Base-by-base conservation (phyloP, 345 rosid genomes). In the Anacardium occidentale region DNA sequence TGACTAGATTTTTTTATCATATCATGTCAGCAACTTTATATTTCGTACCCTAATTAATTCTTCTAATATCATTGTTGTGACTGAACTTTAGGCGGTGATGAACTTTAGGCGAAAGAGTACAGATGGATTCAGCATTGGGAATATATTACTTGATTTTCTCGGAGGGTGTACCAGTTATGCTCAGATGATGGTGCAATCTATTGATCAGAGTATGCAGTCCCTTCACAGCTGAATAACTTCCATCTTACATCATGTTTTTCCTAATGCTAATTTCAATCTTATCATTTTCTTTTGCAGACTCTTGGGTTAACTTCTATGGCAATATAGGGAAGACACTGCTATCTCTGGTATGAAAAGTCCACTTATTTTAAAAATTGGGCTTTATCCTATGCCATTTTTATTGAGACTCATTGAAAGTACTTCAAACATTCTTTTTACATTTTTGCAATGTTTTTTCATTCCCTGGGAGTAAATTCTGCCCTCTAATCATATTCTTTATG, bases 271-370 rank as follows among this genome's bases (percentile, higher is more conserved):
- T 76, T 21, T 37, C 63, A 64, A 52, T 67, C 5, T n/a, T 21
- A 0, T 10, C 14, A 3, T 47, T 10, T 73, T 69, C 3, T 64
- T 45, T 21, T 75, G 10, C 80, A 94, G 98, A 88, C 90, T 90
- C 98, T 37, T 94, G 93, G 97, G 92, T 89, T 75, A 94, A 94
- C 87, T 94, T 94, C 77, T 89, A 90, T 68, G 98, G 98, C 60
- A 94, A 94, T 78, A 78, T 90, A 34, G 97, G 98, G 83, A 94
- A 94, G 85, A 87, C 87, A 14, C 74, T 91, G 78, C 83, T 93
- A 6, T 93, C 98, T 72, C 71, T 94, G 83, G 97, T 93, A 88
- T 62, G 87, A 55, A 66, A 40, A 52, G n/a, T 47, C n/a, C 15
- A 8, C 32, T 29, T 29, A 1, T 29, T 29, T 29, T 29, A 9